Conservation (phyloP, 768 basidiomycete species). For the Tephrocybe sp. region DNA sequence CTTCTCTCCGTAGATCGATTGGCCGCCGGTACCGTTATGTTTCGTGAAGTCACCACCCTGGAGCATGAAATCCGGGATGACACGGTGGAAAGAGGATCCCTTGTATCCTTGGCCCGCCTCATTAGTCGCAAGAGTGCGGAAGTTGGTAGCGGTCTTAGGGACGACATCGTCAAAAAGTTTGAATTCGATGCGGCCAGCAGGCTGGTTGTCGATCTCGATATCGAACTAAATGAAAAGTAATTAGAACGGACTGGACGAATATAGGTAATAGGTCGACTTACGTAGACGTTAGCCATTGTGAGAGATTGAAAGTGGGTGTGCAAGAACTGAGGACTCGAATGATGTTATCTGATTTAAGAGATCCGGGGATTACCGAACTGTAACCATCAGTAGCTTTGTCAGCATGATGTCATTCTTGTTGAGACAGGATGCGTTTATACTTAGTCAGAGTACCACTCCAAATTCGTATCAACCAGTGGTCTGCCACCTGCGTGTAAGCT, state of each 20-base stretch:
- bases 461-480: no score
- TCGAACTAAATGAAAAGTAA: slow-evolving; percentile 53
- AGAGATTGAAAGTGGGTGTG: slow-evolving; percentile 12
- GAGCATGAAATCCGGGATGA: slow-evolving; percentile 84
- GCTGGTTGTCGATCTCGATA: slow-evolving; percentile 44
- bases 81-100: slow-evolving; percentile 72
- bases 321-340: slow-evolving; percentile 12
- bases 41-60: slow-evolving; percentile 88
- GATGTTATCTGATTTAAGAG: slow-evolving; percentile 16
- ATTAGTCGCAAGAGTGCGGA: slow-evolving; percentile 86
- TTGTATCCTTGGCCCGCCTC: slow-evolving; percentile 72
- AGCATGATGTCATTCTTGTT: background rate
- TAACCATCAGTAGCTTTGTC: slow-evolving; percentile 8
- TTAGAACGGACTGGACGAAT: background rate
- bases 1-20: slow-evolving; percentile 73
- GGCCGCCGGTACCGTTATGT: slow-evolving; percentile 73
- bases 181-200: slow-evolving; percentile 69
- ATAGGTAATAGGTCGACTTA: slow-evolving; percentile 22
- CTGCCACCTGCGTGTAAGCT: no score
- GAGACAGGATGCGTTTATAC: no score
- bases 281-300: slow-evolving; percentile 39
- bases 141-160: slow-evolving; percentile 77
- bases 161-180: slow-evolving; percentile 81
- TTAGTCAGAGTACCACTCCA: no score
- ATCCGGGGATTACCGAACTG: slow-evolving; percentile 16